A percentile compares a stretch with the other conserved stretches of the same genome.
Conservation (phyloP, 1,284 basidiomycete genomes). For the Leccinum solheimii region DNA sequence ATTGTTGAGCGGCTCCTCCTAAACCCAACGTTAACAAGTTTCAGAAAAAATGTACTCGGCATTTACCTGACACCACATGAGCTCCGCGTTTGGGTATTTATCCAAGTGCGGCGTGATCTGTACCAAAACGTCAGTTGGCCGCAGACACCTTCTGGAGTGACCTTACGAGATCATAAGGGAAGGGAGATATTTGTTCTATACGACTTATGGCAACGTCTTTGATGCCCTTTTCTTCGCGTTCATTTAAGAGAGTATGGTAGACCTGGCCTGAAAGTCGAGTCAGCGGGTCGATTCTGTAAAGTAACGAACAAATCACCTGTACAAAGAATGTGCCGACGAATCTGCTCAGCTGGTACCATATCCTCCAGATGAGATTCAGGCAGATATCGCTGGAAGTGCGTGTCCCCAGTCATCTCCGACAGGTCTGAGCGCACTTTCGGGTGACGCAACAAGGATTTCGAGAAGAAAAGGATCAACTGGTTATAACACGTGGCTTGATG, state of each 20-base stretch:
- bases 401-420: slow-evolving; percentile 87
- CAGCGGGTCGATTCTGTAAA: background rate
- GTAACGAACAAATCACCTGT: slow-evolving; percentile 46
- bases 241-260: slow-evolving; percentile 86
- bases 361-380: slow-evolving; percentile 77
- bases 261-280: slow-evolving; percentile 71
- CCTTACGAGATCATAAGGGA: slow-evolving; percentile 90
- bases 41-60: background rate
- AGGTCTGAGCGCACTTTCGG: slow-evolving; percentile 87
- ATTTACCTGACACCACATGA: slow-evolving; percentile 86
- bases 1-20: slow-evolving; percentile 90
- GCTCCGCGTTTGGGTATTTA: slow-evolving; percentile 91
- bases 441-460: slow-evolving; percentile 93
- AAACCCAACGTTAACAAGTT: slow-evolving; percentile 7
- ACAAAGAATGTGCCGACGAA: slow-evolving; percentile 91
- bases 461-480: slow-evolving; percentile 92
- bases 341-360: slow-evolving; percentile 80
- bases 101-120: slow-evolving; percentile 88
- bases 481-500: slow-evolving; percentile 1
- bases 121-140: slow-evolving; percentile 8
- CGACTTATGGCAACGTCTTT: slow-evolving; percentile 94
- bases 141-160: background rate
- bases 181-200: slow-evolving; percentile 92
- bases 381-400: slow-evolving; percentile 90
- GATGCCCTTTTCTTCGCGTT: slow-evolving; percentile 86